phyloP scores from a whole-genome alignment of 306 rosid genomes.

The Dryas alaskensis region DNA sequence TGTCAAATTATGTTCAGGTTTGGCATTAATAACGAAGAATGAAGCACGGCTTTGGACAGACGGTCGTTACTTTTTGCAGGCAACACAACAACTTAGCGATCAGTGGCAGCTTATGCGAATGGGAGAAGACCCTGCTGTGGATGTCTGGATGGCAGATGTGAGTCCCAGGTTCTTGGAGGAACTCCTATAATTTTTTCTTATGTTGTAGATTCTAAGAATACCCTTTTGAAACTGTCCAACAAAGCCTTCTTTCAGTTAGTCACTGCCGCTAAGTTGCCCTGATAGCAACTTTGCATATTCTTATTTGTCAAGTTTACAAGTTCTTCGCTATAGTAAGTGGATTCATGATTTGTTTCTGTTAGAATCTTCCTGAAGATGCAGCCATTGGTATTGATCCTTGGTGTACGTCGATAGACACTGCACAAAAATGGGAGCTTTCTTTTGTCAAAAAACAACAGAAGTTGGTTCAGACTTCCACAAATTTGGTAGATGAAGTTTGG shows the following conservation, averaged over 20 bases:
- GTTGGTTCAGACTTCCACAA: conserved; percentile 68
- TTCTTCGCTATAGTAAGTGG: not conserved
- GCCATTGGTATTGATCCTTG: conserved; percentile 90
- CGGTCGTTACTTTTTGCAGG: conserved; percentile 97
- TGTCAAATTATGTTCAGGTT: conserved; percentile 47
- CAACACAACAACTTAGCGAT: conserved; percentile 69
- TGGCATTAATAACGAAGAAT: conserved; percentile 73
- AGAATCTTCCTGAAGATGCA: conserved; percentile 72
- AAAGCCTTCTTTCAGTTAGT: no score
- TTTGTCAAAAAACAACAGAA: conserved; percentile 70
- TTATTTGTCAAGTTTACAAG: not conserved
- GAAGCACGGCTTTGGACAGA: conserved; percentile 94
- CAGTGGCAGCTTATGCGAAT: conserved; percentile 95
- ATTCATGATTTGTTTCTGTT: conserved; percentile 21
- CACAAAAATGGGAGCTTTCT: conserved; percentile 77
- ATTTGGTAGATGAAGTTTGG: conserved; percentile 98
- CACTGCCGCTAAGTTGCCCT: not conserved
- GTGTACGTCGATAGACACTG: conserved; percentile 83
- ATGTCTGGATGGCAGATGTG: conserved; percentile 89
- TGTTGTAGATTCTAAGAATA: not conserved
- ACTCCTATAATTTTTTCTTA: not conserved
- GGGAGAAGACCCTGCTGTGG: conserved; percentile 92
- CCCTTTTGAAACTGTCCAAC: not conserved
- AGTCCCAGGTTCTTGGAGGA: conserved; percentile 30
- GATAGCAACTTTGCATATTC: not conserved